These are phyloP conservation scores for Gigaspora rosea DNA, from an alignment of 192 early-diverging fungal genomes.

Conservation along the genomic window DNA sequence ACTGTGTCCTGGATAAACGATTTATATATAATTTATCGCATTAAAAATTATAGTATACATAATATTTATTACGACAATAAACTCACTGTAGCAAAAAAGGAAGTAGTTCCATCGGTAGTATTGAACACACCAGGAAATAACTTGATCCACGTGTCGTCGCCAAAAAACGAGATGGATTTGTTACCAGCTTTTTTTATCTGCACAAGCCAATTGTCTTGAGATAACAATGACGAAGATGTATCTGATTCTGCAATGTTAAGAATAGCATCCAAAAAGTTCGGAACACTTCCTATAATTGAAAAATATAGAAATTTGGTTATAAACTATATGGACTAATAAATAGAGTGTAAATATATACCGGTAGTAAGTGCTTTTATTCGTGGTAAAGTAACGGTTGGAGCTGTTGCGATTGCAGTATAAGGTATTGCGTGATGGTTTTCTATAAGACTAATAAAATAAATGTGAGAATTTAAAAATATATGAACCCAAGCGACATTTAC, in stretches of 20 bases:
- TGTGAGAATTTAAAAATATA: conserved; percentile 35
- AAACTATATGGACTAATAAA: not conserved
- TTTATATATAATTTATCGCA: not conserved
- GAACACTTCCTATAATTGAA: conserved; percentile 56
- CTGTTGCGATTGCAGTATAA: conserved; percentile 56
- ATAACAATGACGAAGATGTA: conserved; percentile 53
- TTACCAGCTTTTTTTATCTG: conserved; percentile 54
- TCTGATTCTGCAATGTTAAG: conserved; percentile 80
- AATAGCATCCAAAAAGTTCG: conserved; percentile 80
- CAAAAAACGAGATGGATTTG: conserved; percentile 74
- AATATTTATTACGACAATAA: conserved; percentile 37
- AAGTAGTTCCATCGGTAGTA: conserved; percentile 63
- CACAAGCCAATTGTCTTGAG: conserved; percentile 78
- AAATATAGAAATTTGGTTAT: too few relatives aligned
- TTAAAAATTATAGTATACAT: not conserved
- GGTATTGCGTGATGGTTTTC: conserved; percentile 47
- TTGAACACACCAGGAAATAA: conserved; percentile 75
- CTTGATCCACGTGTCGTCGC: conserved; percentile 94
- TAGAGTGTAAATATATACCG: conserved; percentile 39
- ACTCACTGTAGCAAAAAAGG: conserved; percentile 73
- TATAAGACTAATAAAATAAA: conserved; percentile 57
- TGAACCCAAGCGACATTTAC: conserved; percentile 5
- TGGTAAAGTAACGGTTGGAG: conserved; percentile 81
- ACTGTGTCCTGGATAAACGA: conserved; percentile 60
- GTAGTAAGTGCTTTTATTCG: conserved; percentile 81